Percentiles rank a stretch among this genome's conserved stretches.
Evolutionary conservation across 371 early-diverging fungal species (phyloP).

Genomic region (Basidiobolus meristosporus): DNA sequence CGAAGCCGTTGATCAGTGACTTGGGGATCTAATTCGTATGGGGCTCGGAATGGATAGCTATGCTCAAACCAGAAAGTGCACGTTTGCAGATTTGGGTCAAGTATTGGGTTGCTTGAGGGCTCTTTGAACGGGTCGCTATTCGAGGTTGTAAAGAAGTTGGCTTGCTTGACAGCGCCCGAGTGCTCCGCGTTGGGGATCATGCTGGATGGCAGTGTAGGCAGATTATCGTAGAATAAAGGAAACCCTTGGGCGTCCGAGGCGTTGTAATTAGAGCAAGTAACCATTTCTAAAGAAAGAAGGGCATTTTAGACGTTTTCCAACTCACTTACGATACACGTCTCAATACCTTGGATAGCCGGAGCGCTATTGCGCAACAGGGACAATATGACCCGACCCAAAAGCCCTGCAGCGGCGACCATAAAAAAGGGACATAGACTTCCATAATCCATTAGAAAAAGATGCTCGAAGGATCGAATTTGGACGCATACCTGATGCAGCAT

Average conservation of each 20-base stretch:
- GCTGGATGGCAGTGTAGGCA: conserved; percentile 1
- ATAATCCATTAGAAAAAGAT: neutral
- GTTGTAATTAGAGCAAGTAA: conserved; percentile 8
- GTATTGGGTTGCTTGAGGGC: conserved; percentile 1
- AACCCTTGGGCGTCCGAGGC: conserved; percentile 5
- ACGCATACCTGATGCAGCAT: conserved; percentile 28
- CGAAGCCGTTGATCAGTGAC: neutral
- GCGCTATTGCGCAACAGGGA: conserved; percentile 7
- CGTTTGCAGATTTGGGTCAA: neutral
- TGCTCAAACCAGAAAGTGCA: conserved; percentile 25
- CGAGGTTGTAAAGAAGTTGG: conserved; percentile 12
- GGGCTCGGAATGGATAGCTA: conserved; percentile 18
- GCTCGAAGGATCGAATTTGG: too few relatives aligned
- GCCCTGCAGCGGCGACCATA: conserved; percentile 28
- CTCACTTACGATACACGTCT: conserved; percentile 4
- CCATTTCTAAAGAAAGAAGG: conserved; percentile 3
- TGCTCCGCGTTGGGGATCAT: conserved; percentile 8
- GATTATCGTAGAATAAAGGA: neutral
- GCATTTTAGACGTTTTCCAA: neutral
- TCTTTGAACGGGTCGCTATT: conserved; percentile 7
- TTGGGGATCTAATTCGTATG: conserved; percentile 8
- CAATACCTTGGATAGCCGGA: conserved; percentile 6
- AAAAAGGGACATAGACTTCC: conserved; percentile 20
- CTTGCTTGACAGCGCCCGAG: conserved; percentile 9
- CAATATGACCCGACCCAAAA: conserved; percentile 17